A percentile compares a stretch with the other conserved stretches of the same genome.
Evolutionary conservation across 192 early-diverging fungal genomes (phyloP).

Genomic region (Coemansia sp.): DNA sequence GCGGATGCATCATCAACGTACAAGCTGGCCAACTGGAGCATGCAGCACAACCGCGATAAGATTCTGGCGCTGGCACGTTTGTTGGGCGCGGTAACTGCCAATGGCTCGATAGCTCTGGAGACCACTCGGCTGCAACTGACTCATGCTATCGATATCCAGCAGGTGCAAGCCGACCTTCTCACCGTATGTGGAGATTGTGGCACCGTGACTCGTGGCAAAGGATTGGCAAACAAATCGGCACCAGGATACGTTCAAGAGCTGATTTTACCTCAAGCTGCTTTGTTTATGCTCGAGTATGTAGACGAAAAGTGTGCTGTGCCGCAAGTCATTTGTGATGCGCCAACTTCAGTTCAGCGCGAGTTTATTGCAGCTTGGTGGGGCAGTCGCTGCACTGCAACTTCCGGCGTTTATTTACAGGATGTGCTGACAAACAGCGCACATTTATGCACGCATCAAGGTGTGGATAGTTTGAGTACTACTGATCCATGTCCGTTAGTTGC

Average conservation of each 20-base stretch:
- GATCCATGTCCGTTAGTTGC: background rate
- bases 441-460: too few relatives aligned
- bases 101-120: background rate
- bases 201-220: background rate
- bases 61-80: slow-evolving; percentile 48
- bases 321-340: slow-evolving; percentile 12
- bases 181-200: slow-evolving; percentile 15
- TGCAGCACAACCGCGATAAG: slow-evolving; percentile 18
- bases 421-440: too few relatives aligned
- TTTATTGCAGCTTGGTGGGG: slow-evolving; percentile 55
- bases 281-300: background rate
- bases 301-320: background rate
- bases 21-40: slow-evolving; percentile 11
- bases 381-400: background rate
- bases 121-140: slow-evolving; percentile 5
- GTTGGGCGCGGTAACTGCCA: slow-evolving; percentile 27
- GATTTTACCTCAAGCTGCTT: slow-evolving; percentile 14
- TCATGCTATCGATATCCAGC: slow-evolving; percentile 19
- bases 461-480: too few relatives aligned
- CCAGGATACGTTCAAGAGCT: slow-evolving; percentile 7
- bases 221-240: slow-evolving; percentile 4
- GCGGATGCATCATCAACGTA: slow-evolving; percentile 11
- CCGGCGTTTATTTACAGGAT: too few relatives aligned
- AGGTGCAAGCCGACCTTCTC: slow-evolving; percentile 29
- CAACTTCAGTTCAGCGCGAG: slow-evolving; percentile 47